Evolutionary conservation across 768 basidiomycete genomes (phyloP).

Genomic region (Psilocybe tampanensis): DNA sequence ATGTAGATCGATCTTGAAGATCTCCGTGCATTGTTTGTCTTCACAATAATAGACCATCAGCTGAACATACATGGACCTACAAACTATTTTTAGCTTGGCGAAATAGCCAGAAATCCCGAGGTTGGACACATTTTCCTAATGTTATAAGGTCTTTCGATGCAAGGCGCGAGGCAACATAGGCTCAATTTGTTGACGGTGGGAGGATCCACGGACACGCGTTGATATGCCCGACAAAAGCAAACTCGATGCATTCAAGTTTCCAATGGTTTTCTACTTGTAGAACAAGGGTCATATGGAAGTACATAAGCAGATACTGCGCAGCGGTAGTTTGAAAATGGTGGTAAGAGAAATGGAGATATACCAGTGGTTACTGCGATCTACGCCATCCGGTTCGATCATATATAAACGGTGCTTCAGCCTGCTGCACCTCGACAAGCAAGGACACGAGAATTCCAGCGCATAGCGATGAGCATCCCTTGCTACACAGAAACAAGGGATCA

Average conservation of each 20-base stretch:
- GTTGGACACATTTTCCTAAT: too few relatives aligned
- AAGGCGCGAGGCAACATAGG: too few relatives aligned
- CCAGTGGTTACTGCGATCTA: not conserved
- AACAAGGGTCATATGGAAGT: not conserved
- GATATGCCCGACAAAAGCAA: not conserved
- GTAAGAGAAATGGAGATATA: not conserved
- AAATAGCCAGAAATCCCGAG: too few relatives aligned
- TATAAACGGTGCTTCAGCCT: not conserved
- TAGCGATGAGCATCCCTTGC: not conserved
- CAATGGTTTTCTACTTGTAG: not conserved
- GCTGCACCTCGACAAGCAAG: not conserved
- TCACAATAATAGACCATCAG: too few relatives aligned
- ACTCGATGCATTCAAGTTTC: not conserved
- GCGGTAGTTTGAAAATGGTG: not conserved
- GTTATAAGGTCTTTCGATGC: too few relatives aligned
- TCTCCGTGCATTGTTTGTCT: too few relatives aligned
- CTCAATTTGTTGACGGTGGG: too few relatives aligned
- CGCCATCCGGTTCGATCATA: not conserved
- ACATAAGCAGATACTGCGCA: not conserved
- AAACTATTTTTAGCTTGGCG: too few relatives aligned
- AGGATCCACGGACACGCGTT: too few relatives aligned
- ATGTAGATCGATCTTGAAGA: too few relatives aligned
- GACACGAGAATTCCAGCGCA: not conserved
- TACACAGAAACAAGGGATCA: too few relatives aligned
- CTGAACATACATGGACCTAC: too few relatives aligned